Conservation (phyloP, 202 grass and related monocot genomes). For the Panicum virgatum region DNA sequence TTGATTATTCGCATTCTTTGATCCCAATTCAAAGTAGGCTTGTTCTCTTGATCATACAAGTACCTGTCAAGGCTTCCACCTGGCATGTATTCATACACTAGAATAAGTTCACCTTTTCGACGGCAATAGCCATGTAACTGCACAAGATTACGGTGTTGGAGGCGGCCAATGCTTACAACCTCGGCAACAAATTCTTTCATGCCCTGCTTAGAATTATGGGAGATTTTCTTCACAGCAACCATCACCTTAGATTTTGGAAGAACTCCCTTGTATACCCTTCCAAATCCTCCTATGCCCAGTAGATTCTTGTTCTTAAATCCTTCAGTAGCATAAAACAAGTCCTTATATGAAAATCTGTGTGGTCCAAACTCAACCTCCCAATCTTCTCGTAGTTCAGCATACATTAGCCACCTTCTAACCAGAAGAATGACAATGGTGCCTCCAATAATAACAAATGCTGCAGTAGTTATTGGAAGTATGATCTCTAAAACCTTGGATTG, state of each 20-base stretch:
- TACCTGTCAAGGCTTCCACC: constrained; percentile 16
- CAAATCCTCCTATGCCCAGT: neutral
- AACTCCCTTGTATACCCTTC: no score
- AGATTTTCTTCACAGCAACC: constrained; percentile 1
- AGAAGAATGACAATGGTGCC: neutral
- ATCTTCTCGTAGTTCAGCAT: neutral
- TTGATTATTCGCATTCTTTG: constrained; percentile 22
- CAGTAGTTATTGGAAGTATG: neutral
- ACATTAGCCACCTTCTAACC: neutral
- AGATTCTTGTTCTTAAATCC: neutral
- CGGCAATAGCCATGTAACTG: neutral
- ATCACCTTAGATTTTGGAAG: neutral
- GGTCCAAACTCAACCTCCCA: constrained; percentile 1
- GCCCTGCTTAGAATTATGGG: constrained; percentile 19
- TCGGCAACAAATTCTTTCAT: constrained; percentile 19
- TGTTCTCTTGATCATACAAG: neutral
- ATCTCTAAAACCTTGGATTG: neutral
- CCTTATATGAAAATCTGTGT: neutral
- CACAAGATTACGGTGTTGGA: constrained; percentile 22
- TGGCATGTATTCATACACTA: constrained; percentile 27
- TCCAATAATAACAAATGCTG: neutral
- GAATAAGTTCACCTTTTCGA: constrained; percentile 19
- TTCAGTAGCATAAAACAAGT: neutral
- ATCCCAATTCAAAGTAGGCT: constrained; percentile 22
- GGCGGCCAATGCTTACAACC: neutral